Percentiles rank a stretch among this genome's conserved stretches.
These are phyloP conservation scores for Lodderomyces pseudojiufengensis DNA, from an alignment of 1,139 yeast genomes.

Conservation along the genomic window DNA sequence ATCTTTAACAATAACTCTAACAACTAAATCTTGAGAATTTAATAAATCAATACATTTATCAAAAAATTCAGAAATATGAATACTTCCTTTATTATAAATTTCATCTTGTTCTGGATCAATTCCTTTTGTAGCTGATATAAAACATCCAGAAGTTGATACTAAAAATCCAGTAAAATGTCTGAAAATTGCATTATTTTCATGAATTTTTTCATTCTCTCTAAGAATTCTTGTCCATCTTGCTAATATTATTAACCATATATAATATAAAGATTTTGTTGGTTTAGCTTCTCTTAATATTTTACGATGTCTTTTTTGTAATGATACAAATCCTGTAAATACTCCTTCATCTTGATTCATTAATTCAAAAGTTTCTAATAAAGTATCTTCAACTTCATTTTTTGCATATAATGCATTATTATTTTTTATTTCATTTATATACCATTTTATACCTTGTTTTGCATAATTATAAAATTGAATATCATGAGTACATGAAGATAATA, in stretches of 20 bases:
- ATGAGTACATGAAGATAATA: conserved; percentile 53
- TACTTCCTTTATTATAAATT: conserved; percentile 24
- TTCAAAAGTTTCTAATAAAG: conserved; percentile 42
- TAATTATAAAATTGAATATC: conserved; percentile 54
- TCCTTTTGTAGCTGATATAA: conserved; percentile 27
- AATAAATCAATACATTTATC: conserved; percentile 49
- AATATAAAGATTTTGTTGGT: conserved; percentile 59
- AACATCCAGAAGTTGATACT: conserved; percentile 57
- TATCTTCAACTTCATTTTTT: conserved; percentile 14
- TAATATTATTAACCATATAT: conserved; percentile 60
- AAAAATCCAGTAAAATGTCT: conserved; percentile 62
- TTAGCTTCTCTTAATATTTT: conserved; percentile 52
- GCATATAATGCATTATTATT: conserved; percentile 11
- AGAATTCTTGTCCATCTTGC: conserved; percentile 48
- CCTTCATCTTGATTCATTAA: conserved; percentile 53
- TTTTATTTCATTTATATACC: conserved; percentile 39
- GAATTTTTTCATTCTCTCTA: conserved; percentile 17
- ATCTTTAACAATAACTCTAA: conserved; percentile 44
- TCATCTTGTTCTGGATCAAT: conserved; percentile 10
- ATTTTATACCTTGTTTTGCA: conserved; percentile 46
- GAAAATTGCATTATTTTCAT: conserved; percentile 42
- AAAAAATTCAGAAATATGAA: conserved; percentile 41
- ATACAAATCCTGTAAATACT: conserved; percentile 71
- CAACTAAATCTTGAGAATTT: conserved; percentile 48
- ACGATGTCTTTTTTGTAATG: conserved; percentile 66